Percentiles rank a stretch among this genome's conserved stretches.
Conservation (phyloP, 805 yeast genomes). For the Hanseniaspora nectarophila region DNA sequence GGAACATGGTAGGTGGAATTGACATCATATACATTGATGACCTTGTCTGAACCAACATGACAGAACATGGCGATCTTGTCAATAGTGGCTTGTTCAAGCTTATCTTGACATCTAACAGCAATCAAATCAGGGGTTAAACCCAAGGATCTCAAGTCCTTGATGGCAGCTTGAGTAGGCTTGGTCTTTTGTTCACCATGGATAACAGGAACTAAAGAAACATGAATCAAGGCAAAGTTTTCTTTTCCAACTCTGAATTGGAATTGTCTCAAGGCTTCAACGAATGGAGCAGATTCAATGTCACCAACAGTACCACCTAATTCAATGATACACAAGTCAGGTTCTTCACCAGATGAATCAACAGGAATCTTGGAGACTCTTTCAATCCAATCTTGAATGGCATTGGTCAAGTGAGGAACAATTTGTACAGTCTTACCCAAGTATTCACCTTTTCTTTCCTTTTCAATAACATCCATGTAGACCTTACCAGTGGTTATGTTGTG, state of each 20-base stretch:
- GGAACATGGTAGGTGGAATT: conserved; percentile 97
- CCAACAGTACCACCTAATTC: conserved; percentile 99
- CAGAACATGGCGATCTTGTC: conserved; percentile 97
- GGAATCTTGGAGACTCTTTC: conserved; percentile 85
- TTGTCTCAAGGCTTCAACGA: conserved; percentile 97
- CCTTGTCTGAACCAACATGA: conserved; percentile 97
- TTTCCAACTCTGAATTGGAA: conserved; percentile 94
- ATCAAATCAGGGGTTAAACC: conserved; percentile 94
- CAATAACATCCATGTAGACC: conserved; percentile 86
- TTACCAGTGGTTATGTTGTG: conserved; percentile 98
- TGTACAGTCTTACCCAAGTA: conserved; percentile 98
- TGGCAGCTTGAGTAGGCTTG: conserved; percentile 98
- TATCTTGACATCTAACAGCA: conserved; percentile 90
- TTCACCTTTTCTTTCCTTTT: conserved; percentile 91
- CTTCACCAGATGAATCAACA: conserved; percentile 50
- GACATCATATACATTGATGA: conserved; percentile 91
- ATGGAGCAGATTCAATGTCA: conserved; percentile 97
- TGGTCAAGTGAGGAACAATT: conserved; percentile 95
- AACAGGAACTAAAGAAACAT: conserved; percentile 93
- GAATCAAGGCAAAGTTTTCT: conserved; percentile 89
- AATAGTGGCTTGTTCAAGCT: conserved; percentile 70
- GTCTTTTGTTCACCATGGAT: conserved; percentile 98
- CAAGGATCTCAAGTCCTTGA: conserved; percentile 86
- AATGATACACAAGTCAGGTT: conserved; percentile 90
- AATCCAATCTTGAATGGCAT: conserved; percentile 97